phyloP scores from a whole-genome alignment of 2,329 filamentous ascomycete genomes.

The Aureobasidium sp. region DNA sequence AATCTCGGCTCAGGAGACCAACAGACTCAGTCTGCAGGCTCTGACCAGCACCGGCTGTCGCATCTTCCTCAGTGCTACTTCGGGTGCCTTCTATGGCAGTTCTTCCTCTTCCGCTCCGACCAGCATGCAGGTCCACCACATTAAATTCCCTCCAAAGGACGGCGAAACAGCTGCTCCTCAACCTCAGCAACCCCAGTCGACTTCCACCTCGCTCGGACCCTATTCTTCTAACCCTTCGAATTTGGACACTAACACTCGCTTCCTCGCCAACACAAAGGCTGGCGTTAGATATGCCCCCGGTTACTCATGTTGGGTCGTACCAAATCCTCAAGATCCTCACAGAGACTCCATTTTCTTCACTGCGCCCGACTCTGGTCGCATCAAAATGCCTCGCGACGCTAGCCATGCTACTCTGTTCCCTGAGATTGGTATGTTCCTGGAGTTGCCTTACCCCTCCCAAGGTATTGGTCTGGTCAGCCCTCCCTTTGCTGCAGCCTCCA shows the following conservation, averaged over 20 bases:
- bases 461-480: conserved; percentile 71
- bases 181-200: conserved; percentile 16
- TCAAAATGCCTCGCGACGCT: conserved; percentile 43
- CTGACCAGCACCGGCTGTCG: conserved; percentile 86
- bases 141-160: conserved; percentile 77
- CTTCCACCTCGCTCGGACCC: conserved; percentile 6
- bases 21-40: conserved; percentile 81
- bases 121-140: conserved; percentile 96
- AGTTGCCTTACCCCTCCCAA: conserved; percentile 65
- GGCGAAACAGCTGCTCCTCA: conserved; percentile 20
- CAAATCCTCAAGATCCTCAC: conserved; percentile 28
- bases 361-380: conserved; percentile 79
- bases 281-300: conserved; percentile 66
- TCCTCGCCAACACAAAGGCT: conserved; percentile 31
- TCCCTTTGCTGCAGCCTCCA: conserved; percentile 61
- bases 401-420: conserved; percentile 50
- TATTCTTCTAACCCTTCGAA: conserved; percentile 20
- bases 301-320: conserved; percentile 81
- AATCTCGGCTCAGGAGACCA: conserved; percentile 71
- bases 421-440: conserved; percentile 75
- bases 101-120: conserved; percentile 62
- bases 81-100: conserved; percentile 59
- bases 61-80: conserved; percentile 85
- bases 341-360: conserved; percentile 70
- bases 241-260: conserved; percentile 29